Conservation (phyloP, 1,284 basidiomycete genomes). For the Inonotus hispidus region DNA sequence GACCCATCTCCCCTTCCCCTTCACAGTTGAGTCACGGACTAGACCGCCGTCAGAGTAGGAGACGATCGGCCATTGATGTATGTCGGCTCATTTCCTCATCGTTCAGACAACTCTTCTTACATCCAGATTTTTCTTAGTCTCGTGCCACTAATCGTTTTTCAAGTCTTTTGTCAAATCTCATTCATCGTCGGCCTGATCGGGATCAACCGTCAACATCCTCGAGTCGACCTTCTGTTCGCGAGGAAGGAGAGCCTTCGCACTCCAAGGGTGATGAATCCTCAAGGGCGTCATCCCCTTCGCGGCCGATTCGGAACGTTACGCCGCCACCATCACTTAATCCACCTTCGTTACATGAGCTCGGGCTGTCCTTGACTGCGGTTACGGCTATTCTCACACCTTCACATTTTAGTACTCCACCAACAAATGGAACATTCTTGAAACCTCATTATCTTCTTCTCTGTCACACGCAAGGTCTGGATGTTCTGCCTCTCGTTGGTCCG, state of each 20-base stretch:
- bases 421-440: slow-evolving; percentile 67
- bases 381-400: slow-evolving; percentile 65
- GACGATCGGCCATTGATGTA: slow-evolving; percentile 18
- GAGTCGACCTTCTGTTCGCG: slow-evolving; percentile 20
- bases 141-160: slow-evolving; percentile 69
- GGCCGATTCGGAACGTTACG: slow-evolving; percentile 46
- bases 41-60: slow-evolving; percentile 14
- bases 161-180: slow-evolving; percentile 74
- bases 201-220: slow-evolving; percentile 36
- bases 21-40: slow-evolving; percentile 7
- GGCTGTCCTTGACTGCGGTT: slow-evolving; percentile 59
- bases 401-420: slow-evolving; percentile 70
- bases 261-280: slow-evolving; percentile 20
- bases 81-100: background rate
- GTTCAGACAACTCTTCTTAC: background rate
- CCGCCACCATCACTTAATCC: slow-evolving; percentile 67
- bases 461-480: slow-evolving; percentile 76
- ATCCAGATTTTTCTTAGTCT: slow-evolving; percentile 29
- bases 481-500: slow-evolving; percentile 65
- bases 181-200: slow-evolving; percentile 49
- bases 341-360: slow-evolving; percentile 69
- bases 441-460: slow-evolving; percentile 79
- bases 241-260: slow-evolving; percentile 22
- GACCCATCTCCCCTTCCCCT: slow-evolving; percentile 9
- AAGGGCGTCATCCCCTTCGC: slow-evolving; percentile 43